Evolutionary conservation across 345 rosid genomes (phyloP).

Genomic region (Nasturtium officinale): DNA sequence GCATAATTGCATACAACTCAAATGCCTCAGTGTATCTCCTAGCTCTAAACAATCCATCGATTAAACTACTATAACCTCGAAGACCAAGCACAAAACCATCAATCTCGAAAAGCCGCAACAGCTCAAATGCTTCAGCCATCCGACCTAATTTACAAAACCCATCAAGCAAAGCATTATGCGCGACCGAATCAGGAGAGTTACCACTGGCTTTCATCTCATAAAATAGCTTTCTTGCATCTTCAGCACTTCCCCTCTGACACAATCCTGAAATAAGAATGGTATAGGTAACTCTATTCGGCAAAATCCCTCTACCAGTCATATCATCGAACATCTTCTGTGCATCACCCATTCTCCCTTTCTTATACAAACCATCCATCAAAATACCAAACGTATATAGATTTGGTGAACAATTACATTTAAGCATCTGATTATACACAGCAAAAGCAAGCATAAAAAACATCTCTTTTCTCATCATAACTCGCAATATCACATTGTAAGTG

Average conservation of each 20-base stretch:
- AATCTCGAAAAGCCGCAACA: conserved; percentile 52
- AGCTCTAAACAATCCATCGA: conserved; percentile 67
- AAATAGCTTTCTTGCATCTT: conserved; percentile 67
- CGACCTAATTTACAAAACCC: conserved; percentile 75
- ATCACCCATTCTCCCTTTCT: conserved; percentile 52
- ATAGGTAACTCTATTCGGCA: conserved; percentile 55
- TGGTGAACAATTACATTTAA: conserved; percentile 61
- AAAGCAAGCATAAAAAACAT: conserved; percentile 57
- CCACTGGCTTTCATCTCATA: conserved; percentile 63
- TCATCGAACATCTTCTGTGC: conserved; percentile 83
- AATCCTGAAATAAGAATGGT: conserved; percentile 64
- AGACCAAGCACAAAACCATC: conserved; percentile 64
- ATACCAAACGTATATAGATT: conserved; percentile 57
- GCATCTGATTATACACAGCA: conserved; percentile 68
- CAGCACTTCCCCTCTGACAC: conserved; percentile 57
- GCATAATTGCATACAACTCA: conserved; percentile 57
- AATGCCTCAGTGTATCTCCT: conserved; percentile 57
- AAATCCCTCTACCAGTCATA: conserved; percentile 61
- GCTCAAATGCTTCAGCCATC: conserved; percentile 63
- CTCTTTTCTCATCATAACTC: conserved; percentile 47
- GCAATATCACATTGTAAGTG: conserved; percentile 60
- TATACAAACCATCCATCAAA: conserved; percentile 66
- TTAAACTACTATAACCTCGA: conserved; percentile 58
- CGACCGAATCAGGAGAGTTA: conserved; percentile 56
- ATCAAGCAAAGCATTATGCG: conserved; percentile 71